Conservation (phyloP, 768 basidiomycete species). For the Collybiopsis confluens region DNA sequence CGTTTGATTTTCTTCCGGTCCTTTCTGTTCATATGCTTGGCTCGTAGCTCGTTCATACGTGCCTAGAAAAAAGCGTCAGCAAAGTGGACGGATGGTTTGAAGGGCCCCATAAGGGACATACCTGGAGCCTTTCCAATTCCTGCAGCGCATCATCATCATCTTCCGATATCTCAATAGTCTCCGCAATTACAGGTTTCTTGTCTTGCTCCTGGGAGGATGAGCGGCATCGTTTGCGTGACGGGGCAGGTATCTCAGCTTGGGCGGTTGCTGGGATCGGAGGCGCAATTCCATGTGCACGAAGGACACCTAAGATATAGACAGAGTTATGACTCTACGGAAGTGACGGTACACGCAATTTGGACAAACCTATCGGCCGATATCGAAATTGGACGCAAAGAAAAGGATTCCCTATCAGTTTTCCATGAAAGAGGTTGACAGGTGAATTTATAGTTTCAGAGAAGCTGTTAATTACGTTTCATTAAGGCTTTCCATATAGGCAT, state of each 20-base stretch:
- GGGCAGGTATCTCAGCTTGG: not conserved
- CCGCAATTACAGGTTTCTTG: not conserved
- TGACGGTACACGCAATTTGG: too few relatives aligned
- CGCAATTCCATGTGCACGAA: not conserved
- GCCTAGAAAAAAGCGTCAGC: not conserved
- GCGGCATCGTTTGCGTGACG: not conserved
- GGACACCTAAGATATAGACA: not conserved
- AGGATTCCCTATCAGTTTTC: not conserved
- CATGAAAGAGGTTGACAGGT: not conserved
- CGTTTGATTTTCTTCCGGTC: slow-evolving; percentile 1
- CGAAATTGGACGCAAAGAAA: not conserved
- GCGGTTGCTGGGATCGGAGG: not conserved
- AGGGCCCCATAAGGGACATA: not conserved
- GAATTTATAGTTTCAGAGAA: not conserved
- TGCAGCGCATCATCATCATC: not conserved
- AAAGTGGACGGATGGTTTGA: not conserved
- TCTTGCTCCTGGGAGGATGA: not conserved
- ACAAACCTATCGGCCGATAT: not conserved
- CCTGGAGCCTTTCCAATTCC: not conserved
- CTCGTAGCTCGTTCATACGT: not conserved
- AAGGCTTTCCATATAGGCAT: too few relatives aligned
- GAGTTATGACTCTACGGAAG: not conserved
- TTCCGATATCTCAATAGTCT: not conserved
- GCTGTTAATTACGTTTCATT: not conserved
- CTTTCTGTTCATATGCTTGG: not conserved